phyloP scores from a whole-genome alignment of 768 basidiomycete species.

The Ramaria sp. region DNA sequence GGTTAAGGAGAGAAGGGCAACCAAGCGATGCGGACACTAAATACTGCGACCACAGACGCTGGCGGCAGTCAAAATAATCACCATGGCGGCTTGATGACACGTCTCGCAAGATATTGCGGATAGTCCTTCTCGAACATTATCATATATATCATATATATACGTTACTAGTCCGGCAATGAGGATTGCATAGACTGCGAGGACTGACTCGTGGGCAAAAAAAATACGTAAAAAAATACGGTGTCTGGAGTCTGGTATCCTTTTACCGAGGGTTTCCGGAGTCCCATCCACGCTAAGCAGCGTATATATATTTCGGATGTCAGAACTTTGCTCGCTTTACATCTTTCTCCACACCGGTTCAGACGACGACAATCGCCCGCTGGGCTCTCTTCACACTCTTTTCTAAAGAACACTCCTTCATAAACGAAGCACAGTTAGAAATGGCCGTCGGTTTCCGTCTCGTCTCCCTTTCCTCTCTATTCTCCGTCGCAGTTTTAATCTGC shows the following conservation, averaged over 20 bases:
- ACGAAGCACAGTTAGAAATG: slow-evolving; percentile 23
- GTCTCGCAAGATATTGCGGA: background rate
- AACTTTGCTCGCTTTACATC: background rate
- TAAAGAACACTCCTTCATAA: background rate
- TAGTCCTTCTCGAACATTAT: background rate
- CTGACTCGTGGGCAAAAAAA: too few species aligned
- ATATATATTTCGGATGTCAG: too few species aligned
- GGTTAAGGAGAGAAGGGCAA: slow-evolving; percentile 48
- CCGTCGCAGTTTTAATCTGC: slow-evolving; percentile 44
- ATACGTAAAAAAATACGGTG: too few species aligned
- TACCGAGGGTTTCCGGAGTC: background rate
- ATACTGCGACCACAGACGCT: slow-evolving; percentile 11
- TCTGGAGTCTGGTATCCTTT: too few species aligned
- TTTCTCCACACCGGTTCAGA: slow-evolving; percentile 3
- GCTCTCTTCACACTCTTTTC: slow-evolving; percentile 13
- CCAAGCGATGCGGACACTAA: slow-evolving; percentile 21
- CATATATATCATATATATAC: background rate
- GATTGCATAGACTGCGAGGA: too few species aligned
- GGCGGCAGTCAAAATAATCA: background rate
- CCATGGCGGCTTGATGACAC: slow-evolving; percentile 4
- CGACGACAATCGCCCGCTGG: slow-evolving; percentile 9
- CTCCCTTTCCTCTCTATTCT: slow-evolving; percentile 45
- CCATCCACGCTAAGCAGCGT: background rate
- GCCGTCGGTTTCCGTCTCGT: slow-evolving; percentile 36
- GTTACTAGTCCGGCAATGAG: background rate